Evolutionary conservation across 2,329 filamentous ascomycete species (phyloP).

Genomic region (Dothistroma pini): DNA sequence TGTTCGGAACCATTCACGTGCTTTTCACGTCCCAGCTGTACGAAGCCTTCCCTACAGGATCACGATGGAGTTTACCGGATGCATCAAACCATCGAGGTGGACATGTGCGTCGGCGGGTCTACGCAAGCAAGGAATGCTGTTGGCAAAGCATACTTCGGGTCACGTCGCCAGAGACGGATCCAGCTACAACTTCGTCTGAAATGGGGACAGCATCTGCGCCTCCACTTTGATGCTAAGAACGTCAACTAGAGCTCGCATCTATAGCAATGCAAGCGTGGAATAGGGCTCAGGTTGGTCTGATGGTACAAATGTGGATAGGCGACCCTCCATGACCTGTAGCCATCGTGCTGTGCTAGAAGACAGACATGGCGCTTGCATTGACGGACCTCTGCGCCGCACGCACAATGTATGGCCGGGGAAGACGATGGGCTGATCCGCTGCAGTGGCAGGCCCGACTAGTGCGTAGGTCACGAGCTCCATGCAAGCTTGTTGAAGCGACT

Average conservation of each 20-base stretch:
- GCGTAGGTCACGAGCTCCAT: not conserved
- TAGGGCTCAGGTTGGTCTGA: not conserved
- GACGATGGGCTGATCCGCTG: not conserved
- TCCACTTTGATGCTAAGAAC: too few relatives aligned
- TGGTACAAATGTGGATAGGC: not conserved
- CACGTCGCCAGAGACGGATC: too few relatives aligned
- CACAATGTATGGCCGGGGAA: not conserved
- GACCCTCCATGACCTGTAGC: not conserved
- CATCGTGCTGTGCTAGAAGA: not conserved
- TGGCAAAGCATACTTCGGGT: not conserved
- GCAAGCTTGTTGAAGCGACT: too few relatives aligned
- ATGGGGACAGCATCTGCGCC: too few relatives aligned
- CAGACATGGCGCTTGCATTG: not conserved
- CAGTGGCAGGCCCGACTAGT: not conserved
- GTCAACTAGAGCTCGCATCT: too few relatives aligned
- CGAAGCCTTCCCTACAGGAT: not conserved
- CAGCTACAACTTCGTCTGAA: too few relatives aligned
- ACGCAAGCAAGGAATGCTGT: not conserved
- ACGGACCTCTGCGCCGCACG: not conserved
- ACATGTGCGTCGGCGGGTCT: not conserved
- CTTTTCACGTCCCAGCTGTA: not conserved
- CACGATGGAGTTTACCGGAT: not conserved
- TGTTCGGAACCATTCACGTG: not conserved
- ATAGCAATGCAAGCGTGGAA: too few relatives aligned
- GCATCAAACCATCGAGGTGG: not conserved